These are phyloP conservation scores for Durotheca rogersii DNA, from an alignment of 495 filamentous ascomycete genomes.

Conservation along the genomic window DNA sequence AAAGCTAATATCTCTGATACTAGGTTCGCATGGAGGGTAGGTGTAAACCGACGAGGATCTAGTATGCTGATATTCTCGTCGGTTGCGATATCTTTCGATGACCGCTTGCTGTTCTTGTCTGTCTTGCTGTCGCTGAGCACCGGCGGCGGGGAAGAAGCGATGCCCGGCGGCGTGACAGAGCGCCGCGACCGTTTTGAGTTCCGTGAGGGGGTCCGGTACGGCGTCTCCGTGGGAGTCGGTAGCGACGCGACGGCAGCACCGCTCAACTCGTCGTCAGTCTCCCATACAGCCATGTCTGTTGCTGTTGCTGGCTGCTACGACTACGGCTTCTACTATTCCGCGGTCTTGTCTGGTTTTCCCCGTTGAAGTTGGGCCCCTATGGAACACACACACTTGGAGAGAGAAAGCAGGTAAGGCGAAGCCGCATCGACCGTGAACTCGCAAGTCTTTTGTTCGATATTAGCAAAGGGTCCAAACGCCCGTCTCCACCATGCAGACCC, in stretches of 20 bases:
- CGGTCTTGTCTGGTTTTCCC: conserved; percentile 23
- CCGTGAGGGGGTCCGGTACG: conserved; percentile 62
- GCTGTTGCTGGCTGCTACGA: too few species aligned
- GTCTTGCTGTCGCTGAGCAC: conserved; percentile 51
- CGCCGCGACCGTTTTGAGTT: conserved; percentile 51
- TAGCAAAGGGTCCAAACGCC: conserved; percentile 33
- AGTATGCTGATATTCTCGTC: conserved; percentile 77
- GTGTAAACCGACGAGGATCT: conserved; percentile 89
- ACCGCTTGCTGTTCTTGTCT: conserved; percentile 49
- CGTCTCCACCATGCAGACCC: conserved; percentile 19
- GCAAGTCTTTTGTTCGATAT: conserved; percentile 28
- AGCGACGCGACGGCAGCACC: conserved; percentile 51
- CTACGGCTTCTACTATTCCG: neutral
- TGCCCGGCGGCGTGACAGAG: conserved; percentile 58
- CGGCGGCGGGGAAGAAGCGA: conserved; percentile 61
- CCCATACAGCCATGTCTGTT: conserved; percentile 50
- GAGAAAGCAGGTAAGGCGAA: conserved; percentile 10
- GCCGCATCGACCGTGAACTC: conserved; percentile 22
- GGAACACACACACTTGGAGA: conserved; percentile 3
- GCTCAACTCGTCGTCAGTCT: conserved; percentile 58
- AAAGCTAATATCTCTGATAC: conserved; percentile 91
- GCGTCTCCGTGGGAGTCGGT: conserved; percentile 66
- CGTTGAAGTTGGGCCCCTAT: conserved; percentile 19
- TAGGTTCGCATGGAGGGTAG: conserved; percentile 89
- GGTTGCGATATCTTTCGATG: conserved; percentile 57